Base-by-base conservation (phyloP, 2,329 filamentous ascomycete genomes). In the Fonsecaea erecta region DNA sequence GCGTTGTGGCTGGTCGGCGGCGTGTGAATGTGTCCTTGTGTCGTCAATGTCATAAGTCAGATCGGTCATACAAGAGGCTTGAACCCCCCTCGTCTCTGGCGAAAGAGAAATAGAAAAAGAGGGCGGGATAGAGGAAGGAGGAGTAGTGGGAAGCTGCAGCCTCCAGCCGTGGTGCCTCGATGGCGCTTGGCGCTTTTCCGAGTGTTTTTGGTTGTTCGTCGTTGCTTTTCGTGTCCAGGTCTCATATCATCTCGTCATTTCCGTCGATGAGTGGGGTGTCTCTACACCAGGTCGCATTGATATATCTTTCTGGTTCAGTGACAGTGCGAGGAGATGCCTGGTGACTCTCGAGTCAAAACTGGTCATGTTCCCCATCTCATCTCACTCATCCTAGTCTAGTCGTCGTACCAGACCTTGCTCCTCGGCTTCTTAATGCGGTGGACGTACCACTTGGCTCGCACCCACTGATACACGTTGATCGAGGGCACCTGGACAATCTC, bases 321-420 rank as follows among this genome's bases (percentile, higher is more conserved):
- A 34, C 32, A 34, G 32, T 34, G 32, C 32, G 32, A 34, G 32
- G 32, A 34, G 32, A 34, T 11, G 32, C 32, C 32, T 34, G 32
- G 7, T 34, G 32, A 34, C 32, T 34, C 32, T 34, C 11, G 32
- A 34, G 32, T 34, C 32, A 34, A 34, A 34, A 34, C 3, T 34
- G 32, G 32, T 34, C 12, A 3, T 11, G 4, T 34, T 34, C 4
- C 32, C 32, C 32, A 34, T 6, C 9, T 11, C 32, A 34, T 12
- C 2, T 34, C 32, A 2, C 32, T 11, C 11, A 11, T 34, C 32
- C 37, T n/a, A 24, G 43, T 48, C 43, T 48, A 48, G 9, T 48
- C 43, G 43, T 48, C 43, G 43, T 48, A 48, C 43, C 43, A 24
- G 43, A 48, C 43, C 43, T 48, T 48, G 43, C 43, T 48, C 18